Percentiles rank a stretch among this genome's conserved stretches.
These are phyloP conservation scores for Orbilia blumenaviensis DNA, from an alignment of 2,329 filamentous ascomycete genomes.

Conservation along the genomic window DNA sequence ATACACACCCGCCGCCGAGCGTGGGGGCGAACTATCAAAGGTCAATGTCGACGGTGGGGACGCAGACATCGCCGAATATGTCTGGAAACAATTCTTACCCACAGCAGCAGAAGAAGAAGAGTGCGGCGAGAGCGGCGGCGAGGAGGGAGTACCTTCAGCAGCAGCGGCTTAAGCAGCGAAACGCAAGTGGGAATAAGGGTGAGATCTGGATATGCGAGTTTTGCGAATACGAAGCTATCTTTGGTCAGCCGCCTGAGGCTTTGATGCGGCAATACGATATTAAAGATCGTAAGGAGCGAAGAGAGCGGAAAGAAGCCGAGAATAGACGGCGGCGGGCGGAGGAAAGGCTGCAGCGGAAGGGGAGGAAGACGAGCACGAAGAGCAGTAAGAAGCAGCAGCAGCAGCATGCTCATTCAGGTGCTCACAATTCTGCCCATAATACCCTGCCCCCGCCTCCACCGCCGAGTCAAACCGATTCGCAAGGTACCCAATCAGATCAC, in stretches of 20 bases:
- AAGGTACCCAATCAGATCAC: conserved; percentile 57
- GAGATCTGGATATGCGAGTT: conserved; percentile 97
- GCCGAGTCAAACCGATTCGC: conserved; percentile 56
- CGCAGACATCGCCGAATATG: conserved; percentile 68
- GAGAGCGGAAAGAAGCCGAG: conserved; percentile 78
- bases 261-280: conserved; percentile 92
- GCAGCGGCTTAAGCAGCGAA: conserved; percentile 67
- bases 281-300: conserved; percentile 83
- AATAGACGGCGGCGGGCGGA: conserved; percentile 74
- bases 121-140: conserved; percentile 74
- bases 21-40: conserved; percentile 57
- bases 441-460: conserved; percentile 51
- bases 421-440: conserved; percentile 61
- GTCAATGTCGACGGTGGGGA: conserved; percentile 66
- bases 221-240: conserved; percentile 96
- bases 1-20: conserved; percentile 59
- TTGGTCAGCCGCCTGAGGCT: conserved; percentile 83
- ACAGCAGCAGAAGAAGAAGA: conserved; percentile 63
- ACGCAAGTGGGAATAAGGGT: conserved; percentile 62
- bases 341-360: conserved; percentile 94
- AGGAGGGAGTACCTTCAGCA: conserved; percentile 78
- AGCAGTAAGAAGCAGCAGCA: conserved; percentile 59
- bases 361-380: conserved; percentile 73
- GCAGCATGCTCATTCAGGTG: conserved; percentile 57
- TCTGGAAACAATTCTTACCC: conserved; percentile 61